phyloP scores from a whole-genome alignment of 192 early-diverging fungal genomes.

The Phycomyces nitens region DNA sequence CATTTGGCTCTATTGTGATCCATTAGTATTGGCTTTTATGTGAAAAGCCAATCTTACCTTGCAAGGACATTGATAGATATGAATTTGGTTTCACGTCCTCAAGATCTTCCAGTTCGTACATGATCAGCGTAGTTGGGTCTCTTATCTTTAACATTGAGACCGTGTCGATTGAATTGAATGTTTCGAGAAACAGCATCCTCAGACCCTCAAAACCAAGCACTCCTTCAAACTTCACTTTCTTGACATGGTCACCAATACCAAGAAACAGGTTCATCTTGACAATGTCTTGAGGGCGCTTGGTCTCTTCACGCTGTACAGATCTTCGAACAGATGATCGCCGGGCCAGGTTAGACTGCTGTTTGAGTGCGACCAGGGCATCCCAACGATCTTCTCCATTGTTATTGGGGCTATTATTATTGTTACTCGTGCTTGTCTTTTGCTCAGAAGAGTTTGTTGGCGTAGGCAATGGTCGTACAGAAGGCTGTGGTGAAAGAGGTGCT shows the following conservation, averaged over 20 bases:
- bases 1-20: too few relatives aligned
- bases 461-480: background rate
- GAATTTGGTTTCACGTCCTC: constrained; percentile 55
- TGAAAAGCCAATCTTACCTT: too few relatives aligned
- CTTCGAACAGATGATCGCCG: constrained; percentile 27
- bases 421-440: background rate
- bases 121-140: constrained; percentile 43
- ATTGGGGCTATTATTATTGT: background rate
- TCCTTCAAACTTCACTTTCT: constrained; percentile 47
- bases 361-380: constrained; percentile 24
- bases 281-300: background rate
- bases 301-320: background rate
- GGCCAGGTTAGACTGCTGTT: constrained; percentile 25
- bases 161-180: constrained; percentile 53
- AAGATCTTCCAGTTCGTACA: constrained; percentile 63
- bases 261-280: constrained; percentile 40
- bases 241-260: constrained; percentile 54
- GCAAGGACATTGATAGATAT: constrained; percentile 34
- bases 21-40: too few relatives aligned
- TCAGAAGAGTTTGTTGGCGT: constrained; percentile 11
- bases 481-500: background rate
- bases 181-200: constrained; percentile 62
- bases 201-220: constrained; percentile 43
- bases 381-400: constrained; percentile 4
- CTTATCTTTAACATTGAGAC: constrained; percentile 58